Percentiles rank a stretch among this genome's conserved stretches.
Conservation (phyloP, 2,329 filamentous ascomycete genomes). For the Venturia asperata region DNA sequence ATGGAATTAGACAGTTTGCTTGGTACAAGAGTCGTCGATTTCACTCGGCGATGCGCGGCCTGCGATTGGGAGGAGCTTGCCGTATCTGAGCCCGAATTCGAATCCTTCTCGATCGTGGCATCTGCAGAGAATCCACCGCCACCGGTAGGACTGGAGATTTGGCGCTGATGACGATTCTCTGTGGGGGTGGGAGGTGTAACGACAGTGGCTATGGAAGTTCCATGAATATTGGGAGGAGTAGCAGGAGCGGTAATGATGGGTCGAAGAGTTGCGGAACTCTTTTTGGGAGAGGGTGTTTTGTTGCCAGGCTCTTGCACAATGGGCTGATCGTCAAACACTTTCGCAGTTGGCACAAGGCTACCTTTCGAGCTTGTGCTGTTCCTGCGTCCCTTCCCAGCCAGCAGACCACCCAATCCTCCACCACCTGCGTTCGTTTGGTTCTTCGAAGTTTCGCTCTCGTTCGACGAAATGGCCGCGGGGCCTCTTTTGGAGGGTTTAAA, state of each 20-base stretch:
- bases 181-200: conserved; percentile 59
- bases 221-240: conserved; percentile 38
- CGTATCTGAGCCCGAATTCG: conserved; percentile 11
- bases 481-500: conserved; percentile 44
- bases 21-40: conserved; percentile 53
- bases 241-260: conserved; percentile 28
- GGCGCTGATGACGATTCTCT: conserved; percentile 34
- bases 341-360: conserved; percentile 27
- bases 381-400: conserved; percentile 32
- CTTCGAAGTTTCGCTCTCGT: conserved; percentile 29
- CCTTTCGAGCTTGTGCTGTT: conserved; percentile 30
- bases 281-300: conserved; percentile 20
- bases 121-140: conserved; percentile 17
- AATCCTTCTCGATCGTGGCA: conserved; percentile 6
- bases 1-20: conserved; percentile 80
- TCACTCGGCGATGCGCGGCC: conserved; percentile 62
- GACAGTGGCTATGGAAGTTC: conserved; percentile 45
- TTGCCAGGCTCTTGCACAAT: conserved; percentile 21
- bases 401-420: conserved; percentile 38
- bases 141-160: conserved; percentile 24
- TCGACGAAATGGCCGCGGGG: conserved; percentile 28
- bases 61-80: conserved; percentile 16
- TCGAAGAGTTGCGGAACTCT: conserved; percentile 9
- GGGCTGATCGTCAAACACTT: conserved; percentile 17
- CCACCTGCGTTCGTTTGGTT: conserved; percentile 35